Evolutionary conservation across 2,329 filamentous ascomycete genomes (phyloP).

Genomic region (Neonectria neomacrospora): DNA sequence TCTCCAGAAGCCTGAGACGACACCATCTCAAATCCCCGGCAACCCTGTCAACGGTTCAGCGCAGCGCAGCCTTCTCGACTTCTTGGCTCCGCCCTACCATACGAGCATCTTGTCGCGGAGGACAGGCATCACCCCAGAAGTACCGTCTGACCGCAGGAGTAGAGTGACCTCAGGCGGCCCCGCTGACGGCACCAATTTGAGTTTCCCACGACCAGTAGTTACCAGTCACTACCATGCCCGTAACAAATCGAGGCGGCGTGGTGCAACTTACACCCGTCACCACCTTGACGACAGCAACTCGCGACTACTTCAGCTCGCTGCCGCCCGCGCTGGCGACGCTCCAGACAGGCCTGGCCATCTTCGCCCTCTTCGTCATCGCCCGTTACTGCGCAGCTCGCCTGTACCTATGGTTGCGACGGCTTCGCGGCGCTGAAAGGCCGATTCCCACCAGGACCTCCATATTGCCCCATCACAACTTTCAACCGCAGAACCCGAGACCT

Average conservation of each 20-base stretch:
- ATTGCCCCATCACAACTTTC: conserved; percentile 33
- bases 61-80: conserved; percentile 39
- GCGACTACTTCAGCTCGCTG: conserved; percentile 47
- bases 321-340: conserved; percentile 46
- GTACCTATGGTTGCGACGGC: conserved; percentile 44
- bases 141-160: conserved; percentile 50
- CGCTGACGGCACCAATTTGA: conserved; percentile 48
- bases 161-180: conserved; percentile 48
- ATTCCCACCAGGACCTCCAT: conserved; percentile 31
- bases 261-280: conserved; percentile 46
- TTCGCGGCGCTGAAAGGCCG: conserved; percentile 40
- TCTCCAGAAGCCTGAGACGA: conserved; percentile 14
- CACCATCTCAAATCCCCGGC: conserved; percentile 35
- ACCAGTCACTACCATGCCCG: conserved; percentile 46
- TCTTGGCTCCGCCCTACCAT: conserved; percentile 45
- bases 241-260: conserved; percentile 47
- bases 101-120: conserved; percentile 44
- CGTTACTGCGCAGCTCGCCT: conserved; percentile 44
- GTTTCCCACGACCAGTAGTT: conserved; percentile 40
- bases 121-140: conserved; percentile 46
- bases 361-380: conserved; percentile 51
- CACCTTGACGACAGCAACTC: conserved; percentile 38
- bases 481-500: conserved; percentile 31
- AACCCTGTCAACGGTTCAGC: conserved; percentile 40
- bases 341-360: conserved; percentile 46